Evolutionary conservation across 495 filamentous ascomycete genomes (phyloP).

Genomic region (Xylaria venustula): DNA sequence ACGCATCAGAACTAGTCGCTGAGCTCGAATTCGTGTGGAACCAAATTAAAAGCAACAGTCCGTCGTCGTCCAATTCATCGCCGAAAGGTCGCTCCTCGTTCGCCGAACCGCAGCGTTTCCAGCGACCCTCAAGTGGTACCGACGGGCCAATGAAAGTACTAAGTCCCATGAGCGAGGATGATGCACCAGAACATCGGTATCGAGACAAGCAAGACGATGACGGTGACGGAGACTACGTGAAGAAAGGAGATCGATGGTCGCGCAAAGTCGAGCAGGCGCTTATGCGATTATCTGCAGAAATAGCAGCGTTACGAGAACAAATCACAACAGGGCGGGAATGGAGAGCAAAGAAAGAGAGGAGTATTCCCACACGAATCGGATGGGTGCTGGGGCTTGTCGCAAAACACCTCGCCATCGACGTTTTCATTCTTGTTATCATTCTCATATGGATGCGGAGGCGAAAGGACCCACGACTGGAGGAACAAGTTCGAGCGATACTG

Average conservation of each 20-base stretch:
- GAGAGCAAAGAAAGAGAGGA: constrained; percentile 51
- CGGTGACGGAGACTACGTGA: constrained; percentile 42
- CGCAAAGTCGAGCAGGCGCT: constrained; percentile 82
- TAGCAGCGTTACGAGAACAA: constrained; percentile 91
- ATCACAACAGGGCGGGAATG: constrained; percentile 67
- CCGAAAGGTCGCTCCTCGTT: constrained; percentile 34
- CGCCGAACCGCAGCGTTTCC: constrained; percentile 42
- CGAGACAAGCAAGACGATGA: constrained; percentile 36
- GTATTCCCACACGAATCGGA: constrained; percentile 65
- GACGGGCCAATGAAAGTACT: constrained; percentile 65
- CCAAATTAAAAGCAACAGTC: constrained; percentile 83
- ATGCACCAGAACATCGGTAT: constrained; percentile 59
- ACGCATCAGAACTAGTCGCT: constrained; percentile 82
- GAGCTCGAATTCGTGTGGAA: constrained; percentile 99
- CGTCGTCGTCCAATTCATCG: constrained; percentile 57
- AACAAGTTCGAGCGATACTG: constrained; percentile 66
- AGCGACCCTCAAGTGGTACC: constrained; percentile 42
- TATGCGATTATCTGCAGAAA: constrained; percentile 85
- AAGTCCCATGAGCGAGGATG: constrained; percentile 77
- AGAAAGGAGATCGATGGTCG: constrained; percentile 64
- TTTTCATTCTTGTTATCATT: constrained; percentile 65
- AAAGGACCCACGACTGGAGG: constrained; percentile 74
- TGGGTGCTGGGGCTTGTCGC: constrained; percentile 69
- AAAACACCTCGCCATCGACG: constrained; percentile 72
- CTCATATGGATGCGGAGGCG: constrained; percentile 76